A percentile compares a stretch with the other conserved stretches of the same genome.
Conservation (phyloP, 192 early-diverging fungal species). For the Backusella circina region DNA sequence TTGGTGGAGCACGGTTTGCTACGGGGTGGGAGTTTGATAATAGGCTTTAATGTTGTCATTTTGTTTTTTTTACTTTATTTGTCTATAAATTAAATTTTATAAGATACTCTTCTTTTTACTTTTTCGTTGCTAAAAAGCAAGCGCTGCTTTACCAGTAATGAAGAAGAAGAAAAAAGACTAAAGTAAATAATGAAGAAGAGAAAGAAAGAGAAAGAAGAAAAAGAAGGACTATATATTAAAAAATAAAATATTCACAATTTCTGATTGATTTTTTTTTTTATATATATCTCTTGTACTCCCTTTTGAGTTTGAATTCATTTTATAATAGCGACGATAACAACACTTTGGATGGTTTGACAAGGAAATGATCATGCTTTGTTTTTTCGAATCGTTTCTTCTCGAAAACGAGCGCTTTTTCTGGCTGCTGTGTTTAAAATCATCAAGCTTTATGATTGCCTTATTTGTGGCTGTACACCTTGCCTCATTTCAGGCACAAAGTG, state of each 20-base stretch:
- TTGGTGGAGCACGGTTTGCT: constrained; percentile 11
- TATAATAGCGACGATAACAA: not conserved
- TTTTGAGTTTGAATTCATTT: constrained; percentile 1
- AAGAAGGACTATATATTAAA: not conserved
- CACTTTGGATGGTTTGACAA: not conserved
- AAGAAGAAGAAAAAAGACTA: not conserved
- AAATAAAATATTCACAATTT: not conserved
- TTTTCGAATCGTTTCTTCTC: not conserved
- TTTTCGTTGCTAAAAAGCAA: not conserved
- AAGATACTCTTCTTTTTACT: not conserved
- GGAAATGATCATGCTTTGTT: not conserved
- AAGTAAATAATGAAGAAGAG: not conserved
- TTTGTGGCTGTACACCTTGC: not conserved
- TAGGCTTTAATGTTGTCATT: not conserved
- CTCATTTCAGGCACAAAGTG: not conserved
- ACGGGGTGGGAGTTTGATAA: constrained; percentile 6
- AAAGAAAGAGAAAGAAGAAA: not conserved
- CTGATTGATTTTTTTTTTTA: not conserved
- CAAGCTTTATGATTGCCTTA: not conserved
- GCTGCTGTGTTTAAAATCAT: not conserved
- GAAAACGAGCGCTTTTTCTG: not conserved
- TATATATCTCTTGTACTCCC: not conserved
- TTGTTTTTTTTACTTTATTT: not conserved
- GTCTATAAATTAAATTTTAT: not conserved
- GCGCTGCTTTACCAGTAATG: not conserved